These are phyloP conservation scores for Solanum neorickii DNA, from an alignment of 257 asterid genomes.

Conservation along the genomic window DNA sequence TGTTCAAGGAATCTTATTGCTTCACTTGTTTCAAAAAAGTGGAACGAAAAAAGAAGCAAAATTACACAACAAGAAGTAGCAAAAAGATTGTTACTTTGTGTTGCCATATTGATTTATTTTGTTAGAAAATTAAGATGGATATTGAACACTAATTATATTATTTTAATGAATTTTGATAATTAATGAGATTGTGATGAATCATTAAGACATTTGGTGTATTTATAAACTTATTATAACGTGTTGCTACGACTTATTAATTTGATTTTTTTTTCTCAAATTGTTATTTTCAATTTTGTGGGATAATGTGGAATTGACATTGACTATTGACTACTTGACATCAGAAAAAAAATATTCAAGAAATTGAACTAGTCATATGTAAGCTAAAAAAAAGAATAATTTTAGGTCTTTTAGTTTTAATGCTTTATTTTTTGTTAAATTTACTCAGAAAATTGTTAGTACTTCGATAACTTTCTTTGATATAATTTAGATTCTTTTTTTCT, in stretches of 20 bases:
- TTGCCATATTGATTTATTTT: background rate
- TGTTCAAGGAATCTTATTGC: constrained; percentile 26
- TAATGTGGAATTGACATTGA: background rate
- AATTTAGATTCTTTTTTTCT: background rate
- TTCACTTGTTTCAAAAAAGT: background rate
- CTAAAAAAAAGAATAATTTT: background rate
- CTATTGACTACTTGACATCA: background rate
- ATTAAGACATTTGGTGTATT: background rate
- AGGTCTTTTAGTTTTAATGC: background rate
- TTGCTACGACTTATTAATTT: background rate
- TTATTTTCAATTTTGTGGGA: background rate
- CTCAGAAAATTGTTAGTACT: background rate
- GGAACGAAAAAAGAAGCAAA: background rate
- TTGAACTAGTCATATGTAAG: background rate
- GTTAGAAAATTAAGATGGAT: background rate
- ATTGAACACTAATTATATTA: background rate
- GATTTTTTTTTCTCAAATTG: background rate
- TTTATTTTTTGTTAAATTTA: background rate
- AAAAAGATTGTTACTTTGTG: constrained; percentile 1
- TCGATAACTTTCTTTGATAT: background rate
- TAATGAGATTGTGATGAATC: background rate
- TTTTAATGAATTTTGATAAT: background rate
- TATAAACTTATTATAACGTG: background rate
- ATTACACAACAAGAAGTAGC: background rate
- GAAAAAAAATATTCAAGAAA: background rate